These are phyloP conservation scores for Kodamaea fukazawae DNA, from an alignment of 805 yeast genomes.

Conservation along the genomic window DNA sequence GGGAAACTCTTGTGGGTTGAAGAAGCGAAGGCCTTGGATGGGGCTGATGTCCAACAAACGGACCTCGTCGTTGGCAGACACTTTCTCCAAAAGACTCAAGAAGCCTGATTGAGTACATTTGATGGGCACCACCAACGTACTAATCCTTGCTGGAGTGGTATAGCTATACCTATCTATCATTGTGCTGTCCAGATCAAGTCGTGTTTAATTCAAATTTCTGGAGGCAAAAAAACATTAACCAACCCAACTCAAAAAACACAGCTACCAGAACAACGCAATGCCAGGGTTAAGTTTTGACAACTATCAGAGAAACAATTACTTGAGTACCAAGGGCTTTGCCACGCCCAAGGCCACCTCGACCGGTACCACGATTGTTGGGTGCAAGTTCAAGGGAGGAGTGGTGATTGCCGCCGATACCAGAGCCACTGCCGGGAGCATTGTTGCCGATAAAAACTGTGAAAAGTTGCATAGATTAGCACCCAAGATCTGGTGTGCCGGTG, in stretches of 20 bases:
- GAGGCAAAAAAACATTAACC: slow-evolving; percentile 7
- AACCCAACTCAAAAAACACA: too few relatives aligned
- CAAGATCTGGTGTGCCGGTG: slow-evolving; percentile 98
- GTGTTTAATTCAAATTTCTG: not conserved
- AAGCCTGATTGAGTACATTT: slow-evolving; percentile 48
- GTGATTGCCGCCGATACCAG: slow-evolving; percentile 98
- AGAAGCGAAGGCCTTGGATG: slow-evolving; percentile 42
- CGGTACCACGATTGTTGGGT: slow-evolving; percentile 99
- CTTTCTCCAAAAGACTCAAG: slow-evolving; percentile 36
- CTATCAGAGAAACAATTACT: slow-evolving; percentile 79
- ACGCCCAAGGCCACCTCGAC: slow-evolving; percentile 92
- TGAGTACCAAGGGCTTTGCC: slow-evolving; percentile 69
- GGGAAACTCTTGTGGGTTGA: slow-evolving; percentile 86
- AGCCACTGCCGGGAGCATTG: slow-evolving; percentile 94
- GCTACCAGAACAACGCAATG: slow-evolving; percentile 41
- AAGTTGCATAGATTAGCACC: slow-evolving; percentile 89
- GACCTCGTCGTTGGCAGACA: slow-evolving; percentile 55
- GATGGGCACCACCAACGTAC: slow-evolving; percentile 66
- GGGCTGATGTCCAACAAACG: slow-evolving; percentile 76
- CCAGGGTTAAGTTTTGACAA: slow-evolving; percentile 92
- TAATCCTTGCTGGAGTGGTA: slow-evolving; percentile 64
- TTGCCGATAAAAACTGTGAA: slow-evolving; percentile 97
- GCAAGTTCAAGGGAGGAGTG: slow-evolving; percentile 89
- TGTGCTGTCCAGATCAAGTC: not conserved
- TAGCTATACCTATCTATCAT: slow-evolving; percentile 35